Conservation (phyloP, 2,329 filamentous ascomycete species). For the Fusarium concolor region DNA sequence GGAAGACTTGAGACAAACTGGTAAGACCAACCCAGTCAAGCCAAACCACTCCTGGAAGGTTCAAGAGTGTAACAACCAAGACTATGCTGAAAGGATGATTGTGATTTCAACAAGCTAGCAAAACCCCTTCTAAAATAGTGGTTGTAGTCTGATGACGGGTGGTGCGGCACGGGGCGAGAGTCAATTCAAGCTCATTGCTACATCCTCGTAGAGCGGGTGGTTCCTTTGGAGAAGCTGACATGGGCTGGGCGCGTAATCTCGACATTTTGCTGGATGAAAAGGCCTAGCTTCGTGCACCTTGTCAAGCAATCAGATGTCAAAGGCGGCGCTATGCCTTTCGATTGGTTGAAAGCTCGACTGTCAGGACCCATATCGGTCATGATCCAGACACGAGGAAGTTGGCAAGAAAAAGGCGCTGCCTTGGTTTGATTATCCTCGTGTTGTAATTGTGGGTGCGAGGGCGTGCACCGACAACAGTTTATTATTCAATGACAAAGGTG, state of each 20-base stretch:
- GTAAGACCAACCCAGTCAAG: slow-evolving; percentile 15
- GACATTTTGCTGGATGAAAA: slow-evolving; percentile 60
- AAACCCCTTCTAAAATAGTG: slow-evolving; percentile 4
- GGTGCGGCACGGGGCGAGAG: slow-evolving; percentile 53
- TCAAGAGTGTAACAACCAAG: neutral
- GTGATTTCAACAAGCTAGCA: slow-evolving; percentile 1
- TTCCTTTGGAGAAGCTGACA: slow-evolving; percentile 41
- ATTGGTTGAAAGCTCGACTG: slow-evolving; percentile 53
- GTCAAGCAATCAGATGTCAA: slow-evolving; percentile 62
- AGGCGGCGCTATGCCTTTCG: slow-evolving; percentile 49
- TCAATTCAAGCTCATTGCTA: slow-evolving; percentile 34
- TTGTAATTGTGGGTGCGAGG: slow-evolving; percentile 22
- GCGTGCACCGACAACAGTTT: slow-evolving; percentile 22
- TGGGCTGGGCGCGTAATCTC: slow-evolving; percentile 64
- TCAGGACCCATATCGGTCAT: slow-evolving; percentile 36
- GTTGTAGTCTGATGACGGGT: slow-evolving; percentile 36
- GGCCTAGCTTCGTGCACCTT: slow-evolving; percentile 54
- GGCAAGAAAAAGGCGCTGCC: slow-evolving; percentile 12
- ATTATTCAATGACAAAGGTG: slow-evolving; percentile 10
- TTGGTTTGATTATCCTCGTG: slow-evolving; percentile 13
- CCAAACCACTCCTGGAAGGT: slow-evolving; percentile 14
- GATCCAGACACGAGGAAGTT: slow-evolving; percentile 26
- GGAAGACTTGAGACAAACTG: slow-evolving; percentile 17
- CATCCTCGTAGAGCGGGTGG: slow-evolving; percentile 18
- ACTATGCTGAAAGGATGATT: neutral